Percentiles rank a stretch among this genome's conserved stretches.
Conservation (phyloP, 176 grass and related monocot species). For the Echinochloa phyllopogon region DNA sequence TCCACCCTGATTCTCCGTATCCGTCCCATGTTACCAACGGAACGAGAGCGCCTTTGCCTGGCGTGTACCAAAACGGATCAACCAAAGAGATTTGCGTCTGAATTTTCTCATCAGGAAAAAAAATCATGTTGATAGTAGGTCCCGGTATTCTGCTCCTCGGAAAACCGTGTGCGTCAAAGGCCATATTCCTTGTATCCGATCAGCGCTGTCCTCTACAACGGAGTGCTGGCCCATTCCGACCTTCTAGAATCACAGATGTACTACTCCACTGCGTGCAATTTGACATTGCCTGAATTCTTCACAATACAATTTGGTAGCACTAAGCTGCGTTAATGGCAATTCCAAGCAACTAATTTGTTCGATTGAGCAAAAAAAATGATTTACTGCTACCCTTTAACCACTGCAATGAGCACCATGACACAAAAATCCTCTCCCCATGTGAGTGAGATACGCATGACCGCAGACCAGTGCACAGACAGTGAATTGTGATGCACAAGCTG, state of each 20-base stretch:
- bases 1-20: neutral
- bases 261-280: too few relatives aligned
- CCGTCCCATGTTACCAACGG: slow-evolving; percentile 7
- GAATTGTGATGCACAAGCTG: neutral
- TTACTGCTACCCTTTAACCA: neutral
- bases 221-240: neutral
- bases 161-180: neutral
- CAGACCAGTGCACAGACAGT: neutral
- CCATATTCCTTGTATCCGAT: neutral
- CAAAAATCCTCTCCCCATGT: neutral
- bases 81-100: slow-evolving; percentile 21
- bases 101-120: neutral
- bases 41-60: neutral
- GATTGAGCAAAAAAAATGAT: neutral
- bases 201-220: neutral
- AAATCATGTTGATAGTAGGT: neutral
- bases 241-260: slow-evolving; percentile 2
- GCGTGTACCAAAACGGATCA: neutral
- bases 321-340: too few relatives aligned
- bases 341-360: neutral
- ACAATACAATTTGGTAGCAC: neutral
- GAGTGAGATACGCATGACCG: neutral
- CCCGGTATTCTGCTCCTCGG: neutral
- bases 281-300: neutral
- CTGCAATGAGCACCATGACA: neutral